phyloP scores from a whole-genome alignment of 2,329 filamentous ascomycete genomes.

The Fusarium anguioides region DNA sequence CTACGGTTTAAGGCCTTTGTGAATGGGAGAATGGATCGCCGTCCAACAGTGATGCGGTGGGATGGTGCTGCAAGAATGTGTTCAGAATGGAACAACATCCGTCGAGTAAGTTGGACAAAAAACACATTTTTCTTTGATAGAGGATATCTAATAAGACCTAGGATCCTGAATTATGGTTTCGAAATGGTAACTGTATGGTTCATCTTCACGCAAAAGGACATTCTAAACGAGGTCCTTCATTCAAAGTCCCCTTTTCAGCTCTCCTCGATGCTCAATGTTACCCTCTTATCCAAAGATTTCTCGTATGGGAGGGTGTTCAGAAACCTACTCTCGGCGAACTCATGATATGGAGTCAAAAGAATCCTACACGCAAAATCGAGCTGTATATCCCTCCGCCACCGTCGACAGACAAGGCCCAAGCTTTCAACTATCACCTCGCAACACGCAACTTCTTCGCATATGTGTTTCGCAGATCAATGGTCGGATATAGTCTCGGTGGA shows the following conservation, averaged over 20 bases:
- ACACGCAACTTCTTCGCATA: constrained; percentile 83
- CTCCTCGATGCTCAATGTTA: constrained; percentile 69
- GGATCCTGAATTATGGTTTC: constrained; percentile 78
- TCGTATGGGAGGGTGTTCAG: constrained; percentile 49
- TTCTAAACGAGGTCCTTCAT: constrained; percentile 73
- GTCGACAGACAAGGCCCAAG: constrained; percentile 62
- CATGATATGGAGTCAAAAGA: constrained; percentile 48
- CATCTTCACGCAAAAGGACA: constrained; percentile 75
- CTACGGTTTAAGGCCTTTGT: constrained; percentile 46
- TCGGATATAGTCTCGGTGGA: constrained; percentile 73
- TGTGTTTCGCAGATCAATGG: constrained; percentile 71
- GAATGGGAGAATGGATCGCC: constrained; percentile 40
- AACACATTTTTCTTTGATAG: not conserved
- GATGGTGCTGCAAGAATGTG: constrained; percentile 60
- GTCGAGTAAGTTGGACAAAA: constrained; percentile 55
- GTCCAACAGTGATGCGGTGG: constrained; percentile 58
- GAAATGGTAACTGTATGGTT: constrained; percentile 75
- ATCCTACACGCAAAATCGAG: constrained; percentile 58
- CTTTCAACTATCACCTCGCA: constrained; percentile 72
- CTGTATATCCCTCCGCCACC: constrained; percentile 77
- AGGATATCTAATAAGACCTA: constrained; percentile 48
- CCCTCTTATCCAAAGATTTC: constrained; percentile 67
- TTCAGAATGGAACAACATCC: constrained; percentile 59
- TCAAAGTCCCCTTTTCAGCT: constrained; percentile 70
- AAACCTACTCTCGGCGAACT: constrained; percentile 46